phyloP scores from a whole-genome alignment of 305 asterid genomes.

The Fraxinus sp. region DNA sequence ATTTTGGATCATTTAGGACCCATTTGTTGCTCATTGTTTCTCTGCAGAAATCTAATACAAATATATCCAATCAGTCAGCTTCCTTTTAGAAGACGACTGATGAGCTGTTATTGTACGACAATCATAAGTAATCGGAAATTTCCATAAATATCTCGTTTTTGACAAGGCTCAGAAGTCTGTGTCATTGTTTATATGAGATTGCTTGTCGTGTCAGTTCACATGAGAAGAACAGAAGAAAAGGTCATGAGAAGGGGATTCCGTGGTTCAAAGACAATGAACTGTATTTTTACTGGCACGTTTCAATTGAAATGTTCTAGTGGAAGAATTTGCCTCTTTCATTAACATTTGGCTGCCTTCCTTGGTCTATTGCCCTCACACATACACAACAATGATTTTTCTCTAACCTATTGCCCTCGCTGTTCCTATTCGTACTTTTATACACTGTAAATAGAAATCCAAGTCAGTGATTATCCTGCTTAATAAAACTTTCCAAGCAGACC shows the following conservation, averaged over 20 bases:
- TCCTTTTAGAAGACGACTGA: neutral
- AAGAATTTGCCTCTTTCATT: neutral
- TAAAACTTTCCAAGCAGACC: neutral
- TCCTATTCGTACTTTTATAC: neutral
- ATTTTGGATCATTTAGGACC: constrained; percentile 1
- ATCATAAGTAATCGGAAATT: neutral
- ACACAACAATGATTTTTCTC: neutral
- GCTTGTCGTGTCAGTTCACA: neutral
- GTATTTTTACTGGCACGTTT: neutral
- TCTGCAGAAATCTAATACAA: neutral
- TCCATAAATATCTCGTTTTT: neutral
- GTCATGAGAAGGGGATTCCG: neutral
- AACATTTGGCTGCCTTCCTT: neutral
- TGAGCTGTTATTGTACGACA: neutral
- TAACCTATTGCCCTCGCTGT: neutral
- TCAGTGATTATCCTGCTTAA: neutral
- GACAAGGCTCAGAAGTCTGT: neutral
- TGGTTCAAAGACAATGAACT: neutral
- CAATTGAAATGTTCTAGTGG: neutral
- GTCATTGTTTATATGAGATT: neutral
- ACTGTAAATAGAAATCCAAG: neutral
- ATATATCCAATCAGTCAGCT: neutral
- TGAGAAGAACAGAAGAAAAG: constrained; percentile 9
- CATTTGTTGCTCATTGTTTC: neutral
- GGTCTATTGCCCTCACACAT: neutral